Evolutionary conservation across 1,284 basidiomycete species (phyloP).

Genomic region (Marasmius fiardii): DNA sequence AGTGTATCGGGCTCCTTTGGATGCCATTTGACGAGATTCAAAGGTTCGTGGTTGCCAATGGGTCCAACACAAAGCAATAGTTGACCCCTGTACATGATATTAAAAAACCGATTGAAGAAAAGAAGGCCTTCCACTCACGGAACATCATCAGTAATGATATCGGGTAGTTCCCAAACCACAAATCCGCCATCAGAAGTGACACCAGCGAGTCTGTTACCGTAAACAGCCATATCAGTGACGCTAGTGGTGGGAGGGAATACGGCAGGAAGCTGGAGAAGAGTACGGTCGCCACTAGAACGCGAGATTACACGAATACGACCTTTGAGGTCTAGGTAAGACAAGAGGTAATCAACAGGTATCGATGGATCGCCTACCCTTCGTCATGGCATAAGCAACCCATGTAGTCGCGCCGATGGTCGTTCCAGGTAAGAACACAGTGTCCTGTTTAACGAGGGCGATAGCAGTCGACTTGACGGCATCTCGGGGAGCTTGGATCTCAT

Average conservation of each 20-base stretch:
- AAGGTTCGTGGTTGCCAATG: conserved; percentile 51
- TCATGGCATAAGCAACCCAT: conserved; percentile 89
- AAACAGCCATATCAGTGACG: conserved; percentile 80
- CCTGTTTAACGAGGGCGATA: conserved; percentile 80
- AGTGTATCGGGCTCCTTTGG: conserved; percentile 72
- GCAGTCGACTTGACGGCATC: conserved; percentile 78
- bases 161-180: conserved; percentile 81
- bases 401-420: conserved; percentile 83
- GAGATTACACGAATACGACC: conserved; percentile 83
- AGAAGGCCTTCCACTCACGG: conserved; percentile 48
- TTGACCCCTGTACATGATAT: conserved; percentile 46
- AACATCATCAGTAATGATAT: conserved; percentile 77
- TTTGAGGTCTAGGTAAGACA: conserved; percentile 19
- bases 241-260: conserved; percentile 59
- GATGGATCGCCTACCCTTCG: conserved; percentile 49
- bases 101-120: conserved; percentile 8
- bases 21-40: conserved; percentile 82
- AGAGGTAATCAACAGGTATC: neutral
- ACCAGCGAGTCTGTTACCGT: conserved; percentile 75
- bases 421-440: conserved; percentile 74
- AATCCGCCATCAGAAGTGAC: conserved; percentile 84
- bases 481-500: conserved; percentile 67
- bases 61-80: conserved; percentile 70
- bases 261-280: conserved; percentile 69
- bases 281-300: conserved; percentile 79